These are phyloP conservation scores for Collybia nuda DNA, from an alignment of 768 basidiomycete genomes.

Conservation along the genomic window DNA sequence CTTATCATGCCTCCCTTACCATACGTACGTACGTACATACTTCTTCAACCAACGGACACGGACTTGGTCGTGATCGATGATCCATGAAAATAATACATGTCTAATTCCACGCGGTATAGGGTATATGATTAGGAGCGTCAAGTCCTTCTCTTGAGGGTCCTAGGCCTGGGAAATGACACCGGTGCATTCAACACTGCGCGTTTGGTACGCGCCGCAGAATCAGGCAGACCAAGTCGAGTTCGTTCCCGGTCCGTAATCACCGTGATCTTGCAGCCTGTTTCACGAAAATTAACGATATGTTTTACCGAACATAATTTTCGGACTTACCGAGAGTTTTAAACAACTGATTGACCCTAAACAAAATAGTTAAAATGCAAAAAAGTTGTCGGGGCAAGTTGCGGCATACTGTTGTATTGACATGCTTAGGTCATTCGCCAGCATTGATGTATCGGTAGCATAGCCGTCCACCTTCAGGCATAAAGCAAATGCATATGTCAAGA, in stretches of 20 bases:
- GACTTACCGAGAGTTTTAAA: constrained; percentile 72
- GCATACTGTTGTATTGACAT: constrained; percentile 66
- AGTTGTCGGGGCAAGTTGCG: neutral
- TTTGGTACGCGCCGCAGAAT: constrained; percentile 60
- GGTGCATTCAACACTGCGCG: constrained; percentile 76
- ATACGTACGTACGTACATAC: constrained; percentile 1
- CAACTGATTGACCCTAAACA: constrained; percentile 51
- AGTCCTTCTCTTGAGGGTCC: constrained; percentile 32
- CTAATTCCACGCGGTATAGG: neutral
- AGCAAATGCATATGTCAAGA: constrained; percentile 79
- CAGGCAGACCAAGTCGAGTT: constrained; percentile 65
- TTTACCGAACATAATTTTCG: neutral
- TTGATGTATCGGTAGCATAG: constrained; percentile 66
- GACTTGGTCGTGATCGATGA: neutral
- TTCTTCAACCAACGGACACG: neutral
- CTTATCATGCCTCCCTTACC: neutral
- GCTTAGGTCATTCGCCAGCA: constrained; percentile 73
- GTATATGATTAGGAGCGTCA: neutral
- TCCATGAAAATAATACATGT: neutral
- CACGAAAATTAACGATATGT: constrained; percentile 1
- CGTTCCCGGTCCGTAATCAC: constrained; percentile 61
- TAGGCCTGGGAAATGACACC: constrained; percentile 76
- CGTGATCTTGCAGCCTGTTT: constrained; percentile 71
- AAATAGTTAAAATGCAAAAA: constrained; percentile 2
- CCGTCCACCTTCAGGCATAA: constrained; percentile 79